Evolutionary conservation across 2,329 filamentous ascomycete genomes (phyloP).

Genomic region (Diaporthe longicolla): DNA sequence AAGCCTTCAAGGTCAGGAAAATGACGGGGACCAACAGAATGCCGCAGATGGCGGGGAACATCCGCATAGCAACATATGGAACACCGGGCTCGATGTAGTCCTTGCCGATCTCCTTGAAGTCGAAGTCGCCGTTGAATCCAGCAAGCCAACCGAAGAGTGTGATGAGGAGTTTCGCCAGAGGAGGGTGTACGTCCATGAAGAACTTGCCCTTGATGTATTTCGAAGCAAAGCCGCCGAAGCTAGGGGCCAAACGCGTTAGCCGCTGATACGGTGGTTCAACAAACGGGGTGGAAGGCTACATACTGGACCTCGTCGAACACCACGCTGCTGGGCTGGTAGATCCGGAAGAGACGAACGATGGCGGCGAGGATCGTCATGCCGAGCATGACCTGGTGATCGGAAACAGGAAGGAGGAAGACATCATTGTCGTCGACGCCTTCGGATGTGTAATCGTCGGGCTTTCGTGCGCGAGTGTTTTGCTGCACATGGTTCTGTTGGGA

Average conservation of each 20-base stretch:
- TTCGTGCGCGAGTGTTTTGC: conserved; percentile 50
- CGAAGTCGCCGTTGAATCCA: conserved; percentile 94
- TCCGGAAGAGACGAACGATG: conserved; percentile 90
- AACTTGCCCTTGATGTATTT: conserved; percentile 99
- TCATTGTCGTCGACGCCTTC: conserved; percentile 90
- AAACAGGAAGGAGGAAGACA: conserved; percentile 86
- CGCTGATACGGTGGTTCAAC: neutral
- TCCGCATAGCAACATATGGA: conserved; percentile 96
- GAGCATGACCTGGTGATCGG: conserved; percentile 85
- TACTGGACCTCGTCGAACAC: conserved; percentile 99
- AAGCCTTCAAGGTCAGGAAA: conserved; percentile 93
- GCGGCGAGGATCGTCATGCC: conserved; percentile 81
- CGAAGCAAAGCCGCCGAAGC: conserved; percentile 96
- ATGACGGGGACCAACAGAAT: conserved; percentile 91
- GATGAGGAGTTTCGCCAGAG: conserved; percentile 95
- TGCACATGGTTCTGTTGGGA: conserved; percentile 30
- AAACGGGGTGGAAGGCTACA: conserved; percentile 56
- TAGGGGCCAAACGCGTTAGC: conserved; percentile 54
- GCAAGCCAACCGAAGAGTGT: conserved; percentile 95
- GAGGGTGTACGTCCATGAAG: conserved; percentile 99
- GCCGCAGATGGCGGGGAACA: conserved; percentile 91
- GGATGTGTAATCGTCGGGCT: conserved; percentile 75
- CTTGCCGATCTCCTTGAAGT: conserved; percentile 99
- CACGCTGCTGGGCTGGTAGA: conserved; percentile 95
- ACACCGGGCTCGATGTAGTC: conserved; percentile 96